A percentile compares a stretch with the other conserved stretches of the same genome.
phyloP scores from a whole-genome alignment of 2,329 filamentous ascomycete genomes.

The Phyllosticta ampelicida region DNA sequence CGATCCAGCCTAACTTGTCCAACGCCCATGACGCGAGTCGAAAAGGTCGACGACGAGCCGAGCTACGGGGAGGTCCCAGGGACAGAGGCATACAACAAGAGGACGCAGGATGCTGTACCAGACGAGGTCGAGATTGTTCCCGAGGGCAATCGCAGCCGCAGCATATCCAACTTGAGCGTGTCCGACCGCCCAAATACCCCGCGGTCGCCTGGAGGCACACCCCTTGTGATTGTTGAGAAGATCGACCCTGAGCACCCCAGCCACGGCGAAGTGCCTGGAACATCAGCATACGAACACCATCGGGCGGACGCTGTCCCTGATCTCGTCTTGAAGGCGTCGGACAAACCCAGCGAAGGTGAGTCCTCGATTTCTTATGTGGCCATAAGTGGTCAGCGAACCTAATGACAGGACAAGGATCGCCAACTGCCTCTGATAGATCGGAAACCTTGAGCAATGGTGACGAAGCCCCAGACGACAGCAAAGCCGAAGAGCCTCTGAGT shows the following conservation, averaged over 20 bases:
- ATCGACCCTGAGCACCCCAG: slow-evolving; percentile 44
- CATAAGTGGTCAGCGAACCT: slow-evolving; percentile 36
- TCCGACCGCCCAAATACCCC: slow-evolving; percentile 39
- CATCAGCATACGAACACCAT: slow-evolving; percentile 44
- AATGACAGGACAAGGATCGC: slow-evolving; percentile 53
- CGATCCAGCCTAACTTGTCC: slow-evolving; percentile 39
- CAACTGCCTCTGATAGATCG: slow-evolving; percentile 43
- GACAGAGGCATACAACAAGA: slow-evolving; percentile 48
- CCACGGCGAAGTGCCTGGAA: slow-evolving; percentile 53
- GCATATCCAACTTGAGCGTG: slow-evolving; percentile 29
- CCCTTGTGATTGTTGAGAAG: slow-evolving; percentile 51
- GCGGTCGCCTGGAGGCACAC: slow-evolving; percentile 30
- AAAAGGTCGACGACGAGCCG: slow-evolving; percentile 49
- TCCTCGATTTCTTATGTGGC: slow-evolving; percentile 24
- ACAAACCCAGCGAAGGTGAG: slow-evolving; percentile 47
- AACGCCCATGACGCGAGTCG: slow-evolving; percentile 51
- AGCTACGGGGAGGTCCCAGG: slow-evolving; percentile 48
- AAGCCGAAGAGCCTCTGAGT: slow-evolving; percentile 7
- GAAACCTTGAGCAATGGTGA: slow-evolving; percentile 27
- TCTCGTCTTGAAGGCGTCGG: slow-evolving; percentile 40
- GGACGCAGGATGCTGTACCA: slow-evolving; percentile 49
- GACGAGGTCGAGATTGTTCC: slow-evolving; percentile 51
- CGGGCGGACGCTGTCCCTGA: slow-evolving; percentile 51
- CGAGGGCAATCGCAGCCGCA: slow-evolving; percentile 28
- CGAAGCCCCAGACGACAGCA: slow-evolving; percentile 12